These are phyloP conservation scores for Letharia lupina DNA, from an alignment of 495 filamentous ascomycete genomes.

Conservation along the genomic window DNA sequence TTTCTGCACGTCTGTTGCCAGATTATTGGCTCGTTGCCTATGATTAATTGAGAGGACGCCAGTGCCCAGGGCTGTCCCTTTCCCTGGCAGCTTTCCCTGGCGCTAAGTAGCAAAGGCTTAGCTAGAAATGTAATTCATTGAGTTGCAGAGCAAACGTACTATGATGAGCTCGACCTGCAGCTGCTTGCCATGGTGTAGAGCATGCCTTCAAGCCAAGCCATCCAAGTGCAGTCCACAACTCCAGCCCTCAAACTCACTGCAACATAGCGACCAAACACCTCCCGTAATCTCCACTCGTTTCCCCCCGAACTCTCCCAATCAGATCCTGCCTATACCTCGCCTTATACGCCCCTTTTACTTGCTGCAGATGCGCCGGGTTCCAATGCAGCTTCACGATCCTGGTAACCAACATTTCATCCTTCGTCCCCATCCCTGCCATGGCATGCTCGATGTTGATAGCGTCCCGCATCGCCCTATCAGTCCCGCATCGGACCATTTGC, in stretches of 20 bases:
- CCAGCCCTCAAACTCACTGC: slow-evolving; percentile 3
- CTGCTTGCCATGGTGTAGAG: background rate
- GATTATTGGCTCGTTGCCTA: no score
- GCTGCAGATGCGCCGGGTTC: slow-evolving; percentile 60
- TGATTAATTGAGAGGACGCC: no score
- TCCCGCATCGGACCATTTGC: slow-evolving; percentile 64
- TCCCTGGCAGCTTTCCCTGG: no score
- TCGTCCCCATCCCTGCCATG: slow-evolving; percentile 82
- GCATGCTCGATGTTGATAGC: slow-evolving; percentile 70
- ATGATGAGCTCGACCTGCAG: background rate
- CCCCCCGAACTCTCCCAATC: slow-evolving; percentile 56
- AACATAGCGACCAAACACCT: slow-evolving; percentile 50
- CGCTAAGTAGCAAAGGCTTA: no score
- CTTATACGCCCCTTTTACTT: slow-evolving; percentile 66
- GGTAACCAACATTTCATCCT: slow-evolving; percentile 68
- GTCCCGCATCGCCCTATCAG: slow-evolving; percentile 74
- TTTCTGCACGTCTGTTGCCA: no score
- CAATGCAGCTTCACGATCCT: slow-evolving; percentile 72
- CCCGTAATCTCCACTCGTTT: slow-evolving; percentile 84
- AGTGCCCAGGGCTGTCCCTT: no score
- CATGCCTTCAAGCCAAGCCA: background rate
- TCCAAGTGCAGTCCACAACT: background rate
- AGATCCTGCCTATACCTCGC: slow-evolving; percentile 55
- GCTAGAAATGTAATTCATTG: no score
- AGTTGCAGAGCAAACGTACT: no score